Evolutionary conservation across 169 alveolate species (phyloP).

Genomic region (Amoebophrya sp.): DNA sequence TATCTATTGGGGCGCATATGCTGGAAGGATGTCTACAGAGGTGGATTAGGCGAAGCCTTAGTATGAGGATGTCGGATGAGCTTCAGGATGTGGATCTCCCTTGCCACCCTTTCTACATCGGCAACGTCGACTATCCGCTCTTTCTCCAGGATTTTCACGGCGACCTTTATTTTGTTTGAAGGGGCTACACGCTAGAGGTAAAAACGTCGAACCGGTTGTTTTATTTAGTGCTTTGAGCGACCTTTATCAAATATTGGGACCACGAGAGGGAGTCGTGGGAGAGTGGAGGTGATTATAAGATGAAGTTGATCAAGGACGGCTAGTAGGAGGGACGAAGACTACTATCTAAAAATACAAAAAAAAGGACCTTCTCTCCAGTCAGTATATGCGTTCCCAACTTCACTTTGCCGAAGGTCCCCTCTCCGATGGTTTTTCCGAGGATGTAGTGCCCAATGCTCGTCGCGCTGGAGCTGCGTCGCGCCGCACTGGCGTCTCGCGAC

Average conservation of each 20-base stretch:
- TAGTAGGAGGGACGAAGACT: too few species aligned
- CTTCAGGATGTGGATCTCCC: slow-evolving; percentile 75
- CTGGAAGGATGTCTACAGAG: not conserved
- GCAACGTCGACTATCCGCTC: slow-evolving; percentile 60
- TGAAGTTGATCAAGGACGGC: too few species aligned
- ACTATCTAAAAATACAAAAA: too few species aligned
- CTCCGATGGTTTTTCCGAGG: slow-evolving; percentile 73
- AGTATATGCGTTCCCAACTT: slow-evolving; percentile 76
- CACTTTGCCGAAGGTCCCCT: slow-evolving; percentile 88
- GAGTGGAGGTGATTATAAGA: too few species aligned
- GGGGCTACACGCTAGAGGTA: too few species aligned
- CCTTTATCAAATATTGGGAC: too few species aligned
- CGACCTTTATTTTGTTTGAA: too few species aligned
- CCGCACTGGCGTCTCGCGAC: not conserved
- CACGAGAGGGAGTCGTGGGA: too few species aligned
- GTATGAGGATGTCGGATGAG: slow-evolving; percentile 54
- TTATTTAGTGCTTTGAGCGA: too few species aligned
- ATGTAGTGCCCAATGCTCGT: slow-evolving; percentile 58
- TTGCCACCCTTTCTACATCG: slow-evolving; percentile 76
- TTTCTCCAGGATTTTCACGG: slow-evolving; percentile 53
- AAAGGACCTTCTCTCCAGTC: slow-evolving; percentile 58
- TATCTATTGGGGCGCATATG: not conserved
- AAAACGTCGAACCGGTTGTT: too few species aligned
- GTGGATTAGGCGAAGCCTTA: too few species aligned
- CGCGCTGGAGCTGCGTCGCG: not conserved